These are phyloP conservation scores for Iodosphaeria phyllophila DNA, from an alignment of 2,329 filamentous ascomycete species.

Conservation along the genomic window DNA sequence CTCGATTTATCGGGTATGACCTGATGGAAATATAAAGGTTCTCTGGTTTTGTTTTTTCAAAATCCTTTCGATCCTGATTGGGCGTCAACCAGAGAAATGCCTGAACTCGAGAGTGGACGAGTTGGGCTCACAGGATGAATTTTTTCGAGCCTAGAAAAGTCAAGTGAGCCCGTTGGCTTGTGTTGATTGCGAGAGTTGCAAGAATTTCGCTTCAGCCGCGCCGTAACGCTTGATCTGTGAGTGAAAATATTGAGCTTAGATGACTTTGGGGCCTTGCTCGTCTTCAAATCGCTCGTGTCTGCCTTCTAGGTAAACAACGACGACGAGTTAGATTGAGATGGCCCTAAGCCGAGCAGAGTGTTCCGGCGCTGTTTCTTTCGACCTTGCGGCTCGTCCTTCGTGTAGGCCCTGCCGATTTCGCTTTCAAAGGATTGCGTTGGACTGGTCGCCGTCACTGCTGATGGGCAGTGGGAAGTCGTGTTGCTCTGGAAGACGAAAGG, in stretches of 20 bases:
- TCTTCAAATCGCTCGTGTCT: no score
- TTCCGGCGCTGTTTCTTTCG: conserved; percentile 10
- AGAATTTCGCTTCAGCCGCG: conserved; percentile 11
- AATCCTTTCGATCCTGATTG: no score
- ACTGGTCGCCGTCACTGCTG: conserved; percentile 2
- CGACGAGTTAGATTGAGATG: conserved; percentile 6
- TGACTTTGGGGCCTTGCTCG: no score
- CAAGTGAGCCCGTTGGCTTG: conserved; percentile 9
- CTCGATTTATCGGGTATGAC: no score
- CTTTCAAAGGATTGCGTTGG: conserved; percentile 2
- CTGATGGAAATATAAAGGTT: no score
- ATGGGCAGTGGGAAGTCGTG: conserved; percentile 2
- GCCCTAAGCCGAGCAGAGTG: conserved; percentile 6
- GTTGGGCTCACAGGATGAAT: conserved; percentile 3
- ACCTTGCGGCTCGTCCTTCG: conserved; percentile 5
- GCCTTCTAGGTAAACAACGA: conserved; percentile 9
- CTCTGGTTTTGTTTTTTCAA: no score
- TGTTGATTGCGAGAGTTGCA: conserved; percentile 10
- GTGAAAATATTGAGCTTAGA: conserved; percentile 7
- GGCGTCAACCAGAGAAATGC: no score
- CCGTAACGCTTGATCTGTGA: conserved; percentile 6
- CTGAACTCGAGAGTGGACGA: conserved; percentile 11
- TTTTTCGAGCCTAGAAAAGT: conserved; percentile 7
- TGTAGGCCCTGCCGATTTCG: no score
- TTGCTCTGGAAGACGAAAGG: conserved; percentile 4